A percentile compares a stretch with the other conserved stretches of the same genome.
phyloP scores from a whole-genome alignment of 176 grass and related monocot genomes.

The Bonia amplexicaulis region DNA sequence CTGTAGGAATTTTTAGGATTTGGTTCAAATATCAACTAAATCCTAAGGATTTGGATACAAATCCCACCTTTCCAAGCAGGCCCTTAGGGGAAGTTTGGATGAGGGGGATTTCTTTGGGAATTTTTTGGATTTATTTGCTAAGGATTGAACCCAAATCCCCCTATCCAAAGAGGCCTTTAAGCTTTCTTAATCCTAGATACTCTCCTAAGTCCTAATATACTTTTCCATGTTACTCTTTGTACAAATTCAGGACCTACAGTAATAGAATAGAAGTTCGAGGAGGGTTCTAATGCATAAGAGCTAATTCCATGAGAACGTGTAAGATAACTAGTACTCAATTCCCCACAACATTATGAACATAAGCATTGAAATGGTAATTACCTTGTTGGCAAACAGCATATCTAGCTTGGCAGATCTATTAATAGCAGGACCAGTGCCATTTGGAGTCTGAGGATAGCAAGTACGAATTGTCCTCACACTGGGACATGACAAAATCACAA shows the following conservation, averaged over 20 bases:
- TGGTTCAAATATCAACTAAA: not conserved
- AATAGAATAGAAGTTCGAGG: not conserved
- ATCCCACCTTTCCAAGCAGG: not conserved
- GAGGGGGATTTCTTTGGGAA: not conserved
- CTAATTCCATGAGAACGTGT: not conserved
- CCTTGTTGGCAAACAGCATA: slow-evolving; percentile 98
- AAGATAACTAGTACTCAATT: not conserved
- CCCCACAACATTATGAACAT: not conserved
- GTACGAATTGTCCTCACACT: slow-evolving; percentile 94
- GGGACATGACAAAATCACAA: slow-evolving; percentile 10
- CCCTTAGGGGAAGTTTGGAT: not conserved
- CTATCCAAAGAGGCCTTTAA: not conserved
- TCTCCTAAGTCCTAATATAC: not conserved
- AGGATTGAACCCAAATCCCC: not conserved
- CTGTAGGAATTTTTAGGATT: not conserved
- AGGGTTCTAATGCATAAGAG: not conserved
- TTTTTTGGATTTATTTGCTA: not conserved
- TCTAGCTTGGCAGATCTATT: slow-evolving; percentile 91
- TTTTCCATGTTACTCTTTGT: not conserved
- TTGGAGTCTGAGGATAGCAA: slow-evolving; percentile 92
- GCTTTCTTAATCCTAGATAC: not conserved
- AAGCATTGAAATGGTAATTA: slow-evolving; percentile 21
- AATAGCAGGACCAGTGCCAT: slow-evolving; percentile 66
- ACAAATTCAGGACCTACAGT: not conserved
- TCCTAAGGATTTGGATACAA: not conserved